phyloP scores from a whole-genome alignment of 306 rosid genomes.

The Myrica gale region DNA sequence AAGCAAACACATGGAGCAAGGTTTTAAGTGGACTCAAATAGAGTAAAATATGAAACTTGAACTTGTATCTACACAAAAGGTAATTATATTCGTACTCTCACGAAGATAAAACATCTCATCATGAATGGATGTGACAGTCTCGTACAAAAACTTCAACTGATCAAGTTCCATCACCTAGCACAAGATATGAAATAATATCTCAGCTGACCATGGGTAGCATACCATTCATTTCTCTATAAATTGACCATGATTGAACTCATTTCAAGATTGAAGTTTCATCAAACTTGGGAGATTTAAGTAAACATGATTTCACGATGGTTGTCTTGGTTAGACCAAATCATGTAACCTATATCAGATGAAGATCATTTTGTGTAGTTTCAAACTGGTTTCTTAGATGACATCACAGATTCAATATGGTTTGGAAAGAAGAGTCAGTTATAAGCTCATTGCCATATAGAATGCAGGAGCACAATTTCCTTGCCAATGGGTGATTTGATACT shows the following conservation, averaged over 20 bases:
- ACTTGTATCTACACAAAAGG: neutral
- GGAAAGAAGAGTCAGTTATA: too few relatives aligned
- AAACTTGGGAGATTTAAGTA: neutral
- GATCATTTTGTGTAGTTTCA: neutral
- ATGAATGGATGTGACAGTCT: slow-evolving; percentile 64
- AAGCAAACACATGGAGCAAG: too few relatives aligned
- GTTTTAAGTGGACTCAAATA: too few relatives aligned
- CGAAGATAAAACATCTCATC: slow-evolving; percentile 98
- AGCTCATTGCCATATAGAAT: neutral
- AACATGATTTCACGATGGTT: neutral
- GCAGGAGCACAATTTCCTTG: neutral
- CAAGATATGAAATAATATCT: slow-evolving; percentile 23
- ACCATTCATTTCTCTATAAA: too few relatives aligned
- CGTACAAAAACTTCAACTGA: slow-evolving; percentile 72
- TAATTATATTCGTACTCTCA: slow-evolving; percentile 51
- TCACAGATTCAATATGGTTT: too few relatives aligned
- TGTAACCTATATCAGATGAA: neutral
- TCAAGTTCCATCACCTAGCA: slow-evolving; percentile 81
- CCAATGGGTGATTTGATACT: neutral
- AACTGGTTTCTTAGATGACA: too few relatives aligned
- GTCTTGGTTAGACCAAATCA: neutral
- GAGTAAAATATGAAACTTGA: too few relatives aligned
- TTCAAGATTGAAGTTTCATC: neutral
- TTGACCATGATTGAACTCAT: too few relatives aligned
- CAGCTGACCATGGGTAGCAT: neutral